A percentile compares a stretch with the other conserved stretches of the same genome.
These are phyloP conservation scores for Mycena haematopus DNA, from an alignment of 768 basidiomycete species.

Conservation along the genomic window DNA sequence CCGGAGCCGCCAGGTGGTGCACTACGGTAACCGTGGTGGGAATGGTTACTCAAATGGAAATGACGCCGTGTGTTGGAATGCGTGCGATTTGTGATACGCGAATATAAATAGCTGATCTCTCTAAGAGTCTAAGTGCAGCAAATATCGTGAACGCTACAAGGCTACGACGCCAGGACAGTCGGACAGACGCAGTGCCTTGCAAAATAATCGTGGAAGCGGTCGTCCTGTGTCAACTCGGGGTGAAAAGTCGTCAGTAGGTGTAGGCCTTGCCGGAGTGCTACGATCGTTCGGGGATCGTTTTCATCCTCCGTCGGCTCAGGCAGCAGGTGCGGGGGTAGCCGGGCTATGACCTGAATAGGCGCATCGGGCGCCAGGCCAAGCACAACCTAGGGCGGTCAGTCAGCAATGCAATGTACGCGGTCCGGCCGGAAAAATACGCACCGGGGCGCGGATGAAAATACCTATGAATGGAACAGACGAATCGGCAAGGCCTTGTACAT, in stretches of 20 bases:
- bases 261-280: slow-evolving; percentile 84
- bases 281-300: slow-evolving; percentile 69
- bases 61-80: neutral
- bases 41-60: neutral
- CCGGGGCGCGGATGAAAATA: slow-evolving; percentile 94
- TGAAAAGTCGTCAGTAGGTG: slow-evolving; percentile 93
- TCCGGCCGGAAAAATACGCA: slow-evolving; percentile 40
- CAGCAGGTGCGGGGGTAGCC: slow-evolving; percentile 62
- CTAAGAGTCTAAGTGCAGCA: no score
- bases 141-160: no score
- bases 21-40: neutral
- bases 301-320: slow-evolving; percentile 51
- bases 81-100: slow-evolving; percentile 4
- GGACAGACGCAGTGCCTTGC: slow-evolving; percentile 71
- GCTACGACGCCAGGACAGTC: slow-evolving; percentile 12
- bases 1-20: neutral
- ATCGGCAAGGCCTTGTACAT: slow-evolving; percentile 66
- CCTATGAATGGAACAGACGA: slow-evolving; percentile 72
- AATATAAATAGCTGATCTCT: slow-evolving; percentile 1
- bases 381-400: slow-evolving; percentile 58
- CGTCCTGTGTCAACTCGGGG: slow-evolving; percentile 88
- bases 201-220: slow-evolving; percentile 93
- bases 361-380: slow-evolving; percentile 59
- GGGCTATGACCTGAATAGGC: slow-evolving; percentile 73
- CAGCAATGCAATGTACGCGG: slow-evolving; percentile 1